Base-by-base conservation (phyloP, 164 flowering plant species). In the Nelumbo lutea region DNA sequence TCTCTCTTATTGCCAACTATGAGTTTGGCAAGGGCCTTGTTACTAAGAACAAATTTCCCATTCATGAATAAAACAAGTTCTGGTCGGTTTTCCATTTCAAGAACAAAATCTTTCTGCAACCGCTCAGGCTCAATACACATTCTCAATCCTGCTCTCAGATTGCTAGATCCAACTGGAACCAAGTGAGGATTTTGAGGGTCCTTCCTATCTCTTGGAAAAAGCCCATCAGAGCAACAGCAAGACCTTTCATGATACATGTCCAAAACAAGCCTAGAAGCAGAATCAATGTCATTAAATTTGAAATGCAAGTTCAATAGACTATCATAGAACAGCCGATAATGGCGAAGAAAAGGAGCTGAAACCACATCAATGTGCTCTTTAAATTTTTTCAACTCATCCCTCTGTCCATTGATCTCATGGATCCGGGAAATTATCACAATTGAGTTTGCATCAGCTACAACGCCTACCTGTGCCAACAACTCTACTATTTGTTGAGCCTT, bases 301-400 rank as follows among this genome's bases (percentile, higher is more conserved):
- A 87, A 90, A 68, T 91, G 87, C 83, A 91, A 79, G 72, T 86
- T 88, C 75, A 94, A 73, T 68, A 94, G 75, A 72, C 85, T 77
- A 62, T 86, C 86, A 78, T 88, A 94, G 70, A 88, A 91, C 46
- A 73, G 82, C 57, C 62, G 72, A 69, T 94, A 94, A 68, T 83
- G 87, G 59, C 45, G 66, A 74, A 75, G 55, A 58, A 84, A 75
- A 42, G 67, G 70, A 50, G 42, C 61, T 52, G 88, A 64, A 68
- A 81, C 84, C 45, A 50, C 73, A 75, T 81, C 87, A 42, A 91
- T 64, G 59, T 75, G 68, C 46, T 62, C 72, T 75, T 84, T 88
- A 11, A 83, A 83, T 71, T 83, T 88, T 82, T 82, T 83, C 61
- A 91, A 13, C 73, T 88, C 97, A 71, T 91, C 90, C 67, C 88